Base-by-base conservation (phyloP, 805 yeast species). In the Kodamaea jinghongensis region DNA sequence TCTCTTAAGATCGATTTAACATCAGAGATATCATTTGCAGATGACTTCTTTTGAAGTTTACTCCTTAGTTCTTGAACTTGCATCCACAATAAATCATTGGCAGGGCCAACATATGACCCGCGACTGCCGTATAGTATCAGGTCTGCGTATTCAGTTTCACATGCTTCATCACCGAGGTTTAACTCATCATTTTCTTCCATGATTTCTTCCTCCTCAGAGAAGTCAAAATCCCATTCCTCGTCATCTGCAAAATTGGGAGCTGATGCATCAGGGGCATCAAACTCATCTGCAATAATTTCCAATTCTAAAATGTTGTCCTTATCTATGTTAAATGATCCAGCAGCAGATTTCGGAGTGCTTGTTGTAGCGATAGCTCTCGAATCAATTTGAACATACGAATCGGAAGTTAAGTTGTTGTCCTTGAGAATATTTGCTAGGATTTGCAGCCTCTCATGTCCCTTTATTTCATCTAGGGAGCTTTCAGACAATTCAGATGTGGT, bases 261-360 rank as follows among this genome's bases (percentile, higher is more conserved):
- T 13, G 52, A 53, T 2, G 44, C 53, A 2, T 49, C 58, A n/a
- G 52, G 46, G 4, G 56, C 65, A 17, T 59, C 64, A 10, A 73
- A 48, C 9, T 75, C 76, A 36, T 71, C 77, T 0, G 83, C 80
- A 2, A 78, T 60, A 16, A 79, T 36, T 44, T 79, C 84, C 11
- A 80, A 55, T 39, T 78, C 77, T 1, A 76, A 52, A 6, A 78
- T 49, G 43, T 78, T 81, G 3, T 70, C 68, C 4, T 61, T 61
- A 37, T 67, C 72, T 32, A 73, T 61, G 1, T 67, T 60, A 11
- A 50, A 50, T 25, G n/a, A 33, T 10, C 17, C 13, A 12, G 33
- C 29, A 9, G n/a, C n/a, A n/a, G n/a, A n/a, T n/a, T 44, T 40
- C 3, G 48, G 45, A 9, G 45, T 44, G 33, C 48, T 46, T 2